Base-by-base conservation (phyloP, 768 basidiomycete species). In the Pisolithus orientalis region DNA sequence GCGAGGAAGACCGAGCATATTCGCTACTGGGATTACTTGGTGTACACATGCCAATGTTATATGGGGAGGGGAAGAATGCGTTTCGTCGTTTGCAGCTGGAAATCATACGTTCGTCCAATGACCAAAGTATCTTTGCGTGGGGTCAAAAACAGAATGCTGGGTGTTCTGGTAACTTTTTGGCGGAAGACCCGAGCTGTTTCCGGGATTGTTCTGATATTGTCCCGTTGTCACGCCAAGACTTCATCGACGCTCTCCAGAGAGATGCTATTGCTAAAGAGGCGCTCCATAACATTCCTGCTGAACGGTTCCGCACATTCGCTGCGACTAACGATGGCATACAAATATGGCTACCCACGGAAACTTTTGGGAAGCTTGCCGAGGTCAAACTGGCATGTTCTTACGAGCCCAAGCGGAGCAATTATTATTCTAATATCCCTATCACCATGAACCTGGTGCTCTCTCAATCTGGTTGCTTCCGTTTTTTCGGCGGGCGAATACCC, bases 71-170 rank as follows among this genome's bases (percentile, higher is more conserved):
- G 25, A 49, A 43, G 6, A 58, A 50, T 11, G 61, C 59, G 10
- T 60, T 62, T 50, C 32, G 27, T 34, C 44, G 61, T 28, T 48
- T 62, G 11, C 55, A 57, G 25, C 53, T 45, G 28, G 55, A 54
- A 34, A 50, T 57, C 48, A 50, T 57, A 25, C 29, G 45, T 24
- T 46, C 34, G 6, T 54, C 49, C 2, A 50, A 54, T 37, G 55
- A 57, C 45, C 53, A 54, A 29, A 47, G 34, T 25, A 57, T 57
- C n/a, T 54, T 57, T 14, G 47, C 49, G 7, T 57, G 55, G 55
- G 8, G 27, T 11, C 3, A 14, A 14, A 6, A n/a, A 8, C 24
- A 11, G 25, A 3, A 44, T 11, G 8, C 27, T 6, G 24, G 43
- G 43, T 44, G 24, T 10, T n/a, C 39, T 10, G 21, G 21, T 11